phyloP scores from a whole-genome alignment of 768 basidiomycete genomes.

The Suillus variegatus region DNA sequence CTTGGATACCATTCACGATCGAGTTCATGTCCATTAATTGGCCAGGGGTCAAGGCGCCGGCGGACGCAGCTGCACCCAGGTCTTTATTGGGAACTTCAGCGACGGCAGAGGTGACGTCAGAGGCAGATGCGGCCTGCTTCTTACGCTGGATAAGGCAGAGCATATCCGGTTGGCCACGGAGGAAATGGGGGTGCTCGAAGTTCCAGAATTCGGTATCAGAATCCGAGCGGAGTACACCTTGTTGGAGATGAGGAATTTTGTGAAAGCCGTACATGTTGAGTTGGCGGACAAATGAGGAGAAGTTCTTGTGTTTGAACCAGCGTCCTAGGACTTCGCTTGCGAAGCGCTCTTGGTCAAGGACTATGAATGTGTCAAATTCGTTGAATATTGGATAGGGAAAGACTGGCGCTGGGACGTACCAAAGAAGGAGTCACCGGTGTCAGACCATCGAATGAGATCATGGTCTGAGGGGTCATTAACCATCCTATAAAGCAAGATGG shows the following conservation, averaged over 20 bases:
- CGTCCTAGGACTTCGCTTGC: slow-evolving; percentile 85
- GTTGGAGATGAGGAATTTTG: slow-evolving; percentile 95
- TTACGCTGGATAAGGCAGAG: slow-evolving; percentile 89
- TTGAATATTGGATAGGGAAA: background rate
- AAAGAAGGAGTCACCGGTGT: slow-evolving; percentile 89
- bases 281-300: slow-evolving; percentile 92
- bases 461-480: slow-evolving; percentile 84
- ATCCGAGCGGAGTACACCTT: slow-evolving; percentile 87
- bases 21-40: slow-evolving; percentile 76
- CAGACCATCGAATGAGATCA: slow-evolving; percentile 89
- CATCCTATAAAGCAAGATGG: slow-evolving; percentile 57
- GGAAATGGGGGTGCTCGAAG: slow-evolving; percentile 89
- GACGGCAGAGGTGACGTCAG: slow-evolving; percentile 32
- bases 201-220: slow-evolving; percentile 85
- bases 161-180: slow-evolving; percentile 85
- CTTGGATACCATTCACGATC: slow-evolving; percentile 78
- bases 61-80: slow-evolving; percentile 13
- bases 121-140: slow-evolving; percentile 44
- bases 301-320: slow-evolving; percentile 98
- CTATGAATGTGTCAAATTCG: slow-evolving; percentile 39
- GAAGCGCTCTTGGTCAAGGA: slow-evolving; percentile 89
- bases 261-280: slow-evolving; percentile 97
- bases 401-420: slow-evolving; percentile 46
- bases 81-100: slow-evolving; percentile 18
- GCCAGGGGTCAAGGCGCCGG: slow-evolving; percentile 37